These are phyloP conservation scores for Leishmania amazonensis DNA, from an alignment of 208 protist genomes.

Conservation along the genomic window DNA sequence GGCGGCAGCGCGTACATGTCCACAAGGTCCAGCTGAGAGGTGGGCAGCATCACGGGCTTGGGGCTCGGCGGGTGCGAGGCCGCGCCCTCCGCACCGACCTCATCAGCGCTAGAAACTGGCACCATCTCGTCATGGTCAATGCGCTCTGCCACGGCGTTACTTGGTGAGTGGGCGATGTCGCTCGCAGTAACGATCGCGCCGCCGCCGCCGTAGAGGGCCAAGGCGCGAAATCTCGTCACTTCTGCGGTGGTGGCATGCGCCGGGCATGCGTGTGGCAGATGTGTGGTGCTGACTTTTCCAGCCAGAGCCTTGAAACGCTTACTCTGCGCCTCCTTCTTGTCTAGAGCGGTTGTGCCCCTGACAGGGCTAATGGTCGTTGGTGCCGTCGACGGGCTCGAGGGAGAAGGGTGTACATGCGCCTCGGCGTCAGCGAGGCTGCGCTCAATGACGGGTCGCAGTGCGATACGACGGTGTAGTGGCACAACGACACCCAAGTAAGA, in stretches of 20 bases:
- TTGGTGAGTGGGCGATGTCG: background rate
- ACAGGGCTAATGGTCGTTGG: background rate
- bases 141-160: background rate
- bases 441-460: constrained; percentile 18
- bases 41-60: background rate
- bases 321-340: background rate
- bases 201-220: background rate
- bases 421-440: constrained; percentile 22
- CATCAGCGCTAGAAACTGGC: background rate
- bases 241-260: background rate
- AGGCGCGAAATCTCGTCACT: background rate
- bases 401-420: background rate
- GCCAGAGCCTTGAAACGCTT: background rate
- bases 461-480: constrained; percentile 29
- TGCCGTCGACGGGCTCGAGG: background rate
- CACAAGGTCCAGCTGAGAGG: constrained; percentile 38
- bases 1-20: constrained; percentile 54
- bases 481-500: constrained; percentile 43
- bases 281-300: background rate
- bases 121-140: constrained; percentile 7
- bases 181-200: background rate
- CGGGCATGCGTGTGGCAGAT: background rate
- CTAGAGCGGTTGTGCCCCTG: background rate
- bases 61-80: background rate
- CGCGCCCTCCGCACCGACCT: background rate